Conservation (phyloP, 805 yeast genomes). For the Barnettozyma californica region DNA sequence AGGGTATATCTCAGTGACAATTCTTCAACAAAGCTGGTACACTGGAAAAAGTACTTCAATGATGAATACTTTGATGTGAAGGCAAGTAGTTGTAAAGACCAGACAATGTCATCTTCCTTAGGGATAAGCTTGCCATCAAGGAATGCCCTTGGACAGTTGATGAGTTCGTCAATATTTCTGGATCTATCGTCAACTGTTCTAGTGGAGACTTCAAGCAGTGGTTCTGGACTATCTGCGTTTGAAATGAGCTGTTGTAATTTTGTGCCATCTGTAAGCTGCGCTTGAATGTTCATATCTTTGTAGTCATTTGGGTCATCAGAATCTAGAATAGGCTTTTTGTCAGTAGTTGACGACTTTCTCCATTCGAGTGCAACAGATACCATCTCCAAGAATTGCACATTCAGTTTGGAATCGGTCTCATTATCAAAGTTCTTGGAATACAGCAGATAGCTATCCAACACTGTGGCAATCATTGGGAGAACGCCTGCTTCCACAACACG, state of each 20-base stretch:
- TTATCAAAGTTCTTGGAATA: constrained; percentile 31
- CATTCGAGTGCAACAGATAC: constrained; percentile 11
- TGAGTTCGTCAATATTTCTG: constrained; percentile 22
- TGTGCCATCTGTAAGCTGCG: neutral
- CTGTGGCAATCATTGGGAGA: constrained; percentile 85
- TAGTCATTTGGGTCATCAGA: constrained; percentile 2
- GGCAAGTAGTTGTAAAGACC: constrained; percentile 90
- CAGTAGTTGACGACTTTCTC: neutral
- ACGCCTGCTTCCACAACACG: constrained; percentile 90
- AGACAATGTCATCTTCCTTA: constrained; percentile 85
- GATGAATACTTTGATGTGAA: constrained; percentile 88
- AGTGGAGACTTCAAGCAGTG: constrained; percentile 8
- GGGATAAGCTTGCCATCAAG: constrained; percentile 76
- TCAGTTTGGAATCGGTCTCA: constrained; percentile 10
- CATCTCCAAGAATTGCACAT: constrained; percentile 14
- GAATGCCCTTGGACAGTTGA: constrained; percentile 47
- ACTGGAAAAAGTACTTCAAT: constrained; percentile 67
- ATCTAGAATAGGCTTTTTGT: neutral
- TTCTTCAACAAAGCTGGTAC: constrained; percentile 67
- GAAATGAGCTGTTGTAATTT: neutral
- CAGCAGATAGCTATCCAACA: constrained; percentile 76
- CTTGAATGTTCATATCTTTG: neutral
- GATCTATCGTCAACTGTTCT: constrained; percentile 10
- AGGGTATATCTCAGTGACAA: constrained; percentile 47
- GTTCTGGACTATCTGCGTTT: neutral